Conservation (phyloP, 257 asterid species). For the Jacaranda copaia region DNA sequence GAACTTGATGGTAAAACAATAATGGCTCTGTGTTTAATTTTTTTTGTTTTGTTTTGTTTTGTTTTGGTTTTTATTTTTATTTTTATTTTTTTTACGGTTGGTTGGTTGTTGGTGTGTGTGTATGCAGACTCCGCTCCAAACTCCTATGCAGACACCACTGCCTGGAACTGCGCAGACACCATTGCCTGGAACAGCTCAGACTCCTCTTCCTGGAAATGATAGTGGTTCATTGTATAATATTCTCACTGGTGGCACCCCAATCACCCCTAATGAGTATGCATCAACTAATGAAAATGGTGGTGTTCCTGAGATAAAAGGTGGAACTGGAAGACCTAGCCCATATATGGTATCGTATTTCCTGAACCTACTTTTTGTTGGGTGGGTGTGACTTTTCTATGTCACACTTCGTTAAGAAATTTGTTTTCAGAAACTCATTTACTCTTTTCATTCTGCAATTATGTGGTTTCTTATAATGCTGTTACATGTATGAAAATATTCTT, state of each 20-base stretch:
- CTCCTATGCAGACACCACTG: conserved; percentile 83
- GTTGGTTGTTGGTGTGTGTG: conserved; percentile 12
- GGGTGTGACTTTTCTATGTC: conserved; percentile 26
- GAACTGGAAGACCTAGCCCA: conserved; percentile 76
- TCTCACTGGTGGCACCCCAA: conserved; percentile 87
- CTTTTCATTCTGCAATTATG: neutral
- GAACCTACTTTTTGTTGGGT: conserved; percentile 20
- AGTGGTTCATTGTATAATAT: conserved; percentile 71
- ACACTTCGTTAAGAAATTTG: conserved; percentile 6
- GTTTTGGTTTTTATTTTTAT: too few species aligned
- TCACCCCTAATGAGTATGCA: conserved; percentile 75
- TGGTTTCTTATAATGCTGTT: conserved; percentile 19
- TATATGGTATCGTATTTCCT: conserved; percentile 63
- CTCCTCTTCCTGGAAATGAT: conserved; percentile 84
- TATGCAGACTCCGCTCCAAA: conserved; percentile 73
- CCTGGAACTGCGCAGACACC: conserved; percentile 84
- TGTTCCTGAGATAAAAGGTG: conserved; percentile 60
- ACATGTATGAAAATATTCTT: neutral
- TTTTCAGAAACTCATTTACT: neutral
- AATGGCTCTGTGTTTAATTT: conserved; percentile 2
- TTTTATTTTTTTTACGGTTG: too few species aligned
- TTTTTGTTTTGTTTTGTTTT: neutral
- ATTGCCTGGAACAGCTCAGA: conserved; percentile 69
- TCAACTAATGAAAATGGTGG: conserved; percentile 63
- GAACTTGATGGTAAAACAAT: conserved; percentile 8